Evolutionary conservation across 2,329 filamentous ascomycete genomes (phyloP), one percentile per base, ranked within the genome.

Genomic region (Raffaelea ambrosiae): DNA sequence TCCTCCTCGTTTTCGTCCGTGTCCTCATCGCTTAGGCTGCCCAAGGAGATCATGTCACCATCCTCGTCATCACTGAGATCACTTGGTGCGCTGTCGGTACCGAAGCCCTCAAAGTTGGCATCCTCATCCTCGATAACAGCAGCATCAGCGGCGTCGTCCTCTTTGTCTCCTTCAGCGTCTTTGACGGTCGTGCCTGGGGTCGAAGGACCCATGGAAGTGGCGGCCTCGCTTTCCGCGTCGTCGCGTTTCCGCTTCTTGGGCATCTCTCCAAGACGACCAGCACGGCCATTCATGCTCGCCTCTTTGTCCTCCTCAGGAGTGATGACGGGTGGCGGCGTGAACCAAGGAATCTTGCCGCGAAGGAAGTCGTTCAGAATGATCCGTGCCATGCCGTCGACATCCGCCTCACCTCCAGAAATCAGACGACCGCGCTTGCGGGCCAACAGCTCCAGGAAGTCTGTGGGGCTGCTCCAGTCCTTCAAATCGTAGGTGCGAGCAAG

Each of bases 291-390:
- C n/a, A 83, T 67, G 23, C 13, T 47, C 3, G 41, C 46, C 29
- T 69, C 69, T 11, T 67, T 67, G 14, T 68, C 71, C 29, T 77
- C 75, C 7, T 70, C 70, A 10, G 68, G 71, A 43, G 77, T 77
- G 3, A 66, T 61, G 14, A 74, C 67, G 2, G 90, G 88, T 10
- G 89, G 83, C 9, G 88, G 82, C 0, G 87, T 93, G 61, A 89
- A 98, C 93, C 94, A 98, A 1, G 93, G 93, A 22, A 97, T 87
- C 67, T 91, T 96, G 48, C 93, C 93, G 54, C 93, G 74, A 60
- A 97, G 79, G 63, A 97, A 98, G 61, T 98, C 93, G 59, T 95
- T 97, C 51, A 98, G 70, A 1, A 98, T 86, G 81, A 95, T 95
- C 67, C 95, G 95, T 1, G 93, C 93, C 43, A 95, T 89, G 58